phyloP scores from a whole-genome alignment of 257 asterid species.

The Nicotiana benthamiana region DNA sequence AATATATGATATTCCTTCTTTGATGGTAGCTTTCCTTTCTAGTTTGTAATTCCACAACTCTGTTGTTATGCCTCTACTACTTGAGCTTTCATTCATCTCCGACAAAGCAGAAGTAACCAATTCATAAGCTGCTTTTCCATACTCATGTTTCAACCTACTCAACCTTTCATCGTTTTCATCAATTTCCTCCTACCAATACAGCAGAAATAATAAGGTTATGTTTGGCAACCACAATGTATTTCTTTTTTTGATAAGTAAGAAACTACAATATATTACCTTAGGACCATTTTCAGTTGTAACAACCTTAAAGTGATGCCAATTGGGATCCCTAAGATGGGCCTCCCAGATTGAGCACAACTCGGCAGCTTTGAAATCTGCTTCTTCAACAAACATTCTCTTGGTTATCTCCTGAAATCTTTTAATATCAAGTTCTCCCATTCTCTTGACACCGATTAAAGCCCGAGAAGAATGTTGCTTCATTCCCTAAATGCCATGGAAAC shows the following conservation, averaged over 20 bases:
- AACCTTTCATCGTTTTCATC: constrained; percentile 15
- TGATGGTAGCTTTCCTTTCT: constrained; percentile 14
- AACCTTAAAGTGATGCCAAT: constrained; percentile 16
- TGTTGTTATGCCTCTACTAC: constrained; percentile 5
- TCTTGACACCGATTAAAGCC: constrained; percentile 14
- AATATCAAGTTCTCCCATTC: constrained; percentile 21
- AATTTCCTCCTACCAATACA: constrained; percentile 2
- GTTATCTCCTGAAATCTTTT: constrained; percentile 3
- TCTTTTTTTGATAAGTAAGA: too few species aligned
- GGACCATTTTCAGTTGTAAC: not conserved
- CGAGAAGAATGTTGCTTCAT: not conserved
- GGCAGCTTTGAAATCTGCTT: not conserved
- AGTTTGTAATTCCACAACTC: constrained; percentile 20
- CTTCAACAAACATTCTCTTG: not conserved
- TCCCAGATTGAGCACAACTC: constrained; percentile 19
- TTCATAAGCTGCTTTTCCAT: constrained; percentile 6
- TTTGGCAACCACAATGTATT: too few species aligned
- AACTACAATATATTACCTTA: not conserved
- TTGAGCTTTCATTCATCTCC: constrained; percentile 19
- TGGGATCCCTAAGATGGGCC: constrained; percentile 7
- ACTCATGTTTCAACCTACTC: constrained; percentile 11
- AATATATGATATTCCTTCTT: constrained; percentile 13
- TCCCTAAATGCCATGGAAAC: not conserved
- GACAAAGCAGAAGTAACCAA: constrained; percentile 11
- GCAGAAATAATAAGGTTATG: not conserved